Conservation (phyloP, 345 rosid species). For the Clausena lansium region DNA sequence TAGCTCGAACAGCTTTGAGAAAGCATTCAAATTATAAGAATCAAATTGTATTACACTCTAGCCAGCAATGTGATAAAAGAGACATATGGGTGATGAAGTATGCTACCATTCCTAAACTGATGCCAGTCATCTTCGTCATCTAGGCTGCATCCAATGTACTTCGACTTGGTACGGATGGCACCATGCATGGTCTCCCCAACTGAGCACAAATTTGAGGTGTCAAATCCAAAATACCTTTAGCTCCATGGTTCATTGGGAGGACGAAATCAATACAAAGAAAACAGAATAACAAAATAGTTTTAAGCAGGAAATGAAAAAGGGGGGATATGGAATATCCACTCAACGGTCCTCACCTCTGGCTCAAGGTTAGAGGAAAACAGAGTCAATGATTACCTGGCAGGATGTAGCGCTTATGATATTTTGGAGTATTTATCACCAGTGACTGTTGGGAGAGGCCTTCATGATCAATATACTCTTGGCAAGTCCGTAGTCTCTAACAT, state of each 20-base stretch:
- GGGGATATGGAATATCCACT: background rate
- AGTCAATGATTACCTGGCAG: constrained; percentile 57
- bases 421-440: constrained; percentile 74
- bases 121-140: constrained; percentile 73
- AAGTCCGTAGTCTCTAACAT: constrained; percentile 72
- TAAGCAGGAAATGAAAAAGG: background rate
- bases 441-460: constrained; percentile 89
- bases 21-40: constrained; percentile 21
- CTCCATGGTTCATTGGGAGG: background rate
- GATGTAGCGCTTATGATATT: constrained; percentile 79
- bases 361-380: background rate
- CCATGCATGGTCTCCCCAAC: constrained; percentile 82
- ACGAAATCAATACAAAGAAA: background rate
- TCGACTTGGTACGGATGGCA: constrained; percentile 50
- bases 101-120: constrained; percentile 67
- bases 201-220: constrained; percentile 26
- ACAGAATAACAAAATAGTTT: background rate
- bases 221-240: constrained; percentile 3
- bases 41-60: constrained; percentile 10
- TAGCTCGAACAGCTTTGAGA: constrained; percentile 66
- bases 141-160: constrained; percentile 55
- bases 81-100: constrained; percentile 5
- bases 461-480: constrained; percentile 83
- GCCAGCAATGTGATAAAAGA: background rate
- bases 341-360: no score